A percentile compares a stretch with the other conserved stretches of the same genome.
phyloP scores from a whole-genome alignment of 768 basidiomycete genomes.

The Kwoniella europaea region DNA sequence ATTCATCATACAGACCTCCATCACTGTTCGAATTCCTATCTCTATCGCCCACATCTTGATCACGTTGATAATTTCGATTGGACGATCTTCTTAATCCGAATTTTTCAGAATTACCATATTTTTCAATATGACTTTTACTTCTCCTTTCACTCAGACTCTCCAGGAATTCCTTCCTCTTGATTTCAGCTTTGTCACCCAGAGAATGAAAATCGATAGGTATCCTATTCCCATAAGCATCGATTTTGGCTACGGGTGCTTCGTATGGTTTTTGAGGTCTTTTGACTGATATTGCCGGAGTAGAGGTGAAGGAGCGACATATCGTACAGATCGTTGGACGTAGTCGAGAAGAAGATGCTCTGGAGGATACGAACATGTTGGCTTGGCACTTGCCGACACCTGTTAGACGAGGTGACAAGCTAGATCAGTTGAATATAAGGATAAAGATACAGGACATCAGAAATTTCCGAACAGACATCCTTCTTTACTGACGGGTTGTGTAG shows the following conservation, averaged over 20 bases:
- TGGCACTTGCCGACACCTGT: neutral
- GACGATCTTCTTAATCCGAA: constrained; percentile 8
- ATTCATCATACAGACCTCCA: neutral
- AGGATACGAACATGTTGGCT: constrained; percentile 9
- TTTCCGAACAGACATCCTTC: neutral
- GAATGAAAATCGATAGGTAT: constrained; percentile 1
- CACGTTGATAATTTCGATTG: neutral
- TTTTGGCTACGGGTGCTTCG: constrained; percentile 14
- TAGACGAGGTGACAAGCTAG: too few relatives aligned
- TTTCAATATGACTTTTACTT: constrained; percentile 10
- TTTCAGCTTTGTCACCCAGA: constrained; percentile 3
- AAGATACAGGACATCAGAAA: constrained; percentile 2
- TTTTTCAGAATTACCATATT: constrained; percentile 5
- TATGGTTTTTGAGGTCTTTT: constrained; percentile 28
- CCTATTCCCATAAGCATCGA: constrained; percentile 21
- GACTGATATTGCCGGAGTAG: constrained; percentile 5
- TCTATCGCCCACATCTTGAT: neutral
- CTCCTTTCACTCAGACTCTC: constrained; percentile 7
- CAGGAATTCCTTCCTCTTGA: constrained; percentile 5
- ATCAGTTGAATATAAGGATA: neutral
- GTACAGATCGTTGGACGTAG: constrained; percentile 4
- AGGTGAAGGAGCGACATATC: constrained; percentile 1
- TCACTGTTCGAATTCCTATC: neutral
- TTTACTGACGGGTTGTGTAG: neutral
- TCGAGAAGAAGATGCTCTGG: constrained; percentile 14